Evolutionary conservation across 805 yeast genomes (phyloP).

Genomic region (Torulaspora maleeae): DNA sequence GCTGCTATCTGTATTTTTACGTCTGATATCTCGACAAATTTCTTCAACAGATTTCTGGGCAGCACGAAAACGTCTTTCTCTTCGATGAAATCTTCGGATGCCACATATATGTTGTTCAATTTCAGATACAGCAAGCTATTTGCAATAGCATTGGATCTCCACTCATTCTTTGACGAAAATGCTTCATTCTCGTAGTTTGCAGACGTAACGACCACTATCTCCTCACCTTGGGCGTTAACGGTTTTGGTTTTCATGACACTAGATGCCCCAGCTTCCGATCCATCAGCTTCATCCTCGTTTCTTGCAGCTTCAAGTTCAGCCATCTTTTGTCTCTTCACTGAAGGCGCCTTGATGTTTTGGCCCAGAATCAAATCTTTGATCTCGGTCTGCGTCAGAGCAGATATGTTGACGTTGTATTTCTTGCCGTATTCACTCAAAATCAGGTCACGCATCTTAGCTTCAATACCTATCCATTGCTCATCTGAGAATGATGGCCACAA

Average conservation of each 20-base stretch:
- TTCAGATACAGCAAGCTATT: conserved; percentile 68
- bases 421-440: conserved; percentile 80
- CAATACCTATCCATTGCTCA: conserved; percentile 91
- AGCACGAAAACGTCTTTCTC: conserved; percentile 63
- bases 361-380: conserved; percentile 92
- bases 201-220: conserved; percentile 89
- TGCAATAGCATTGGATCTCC: conserved; percentile 86
- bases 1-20: conserved; percentile 79
- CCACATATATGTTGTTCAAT: conserved; percentile 66
- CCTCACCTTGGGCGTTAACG: conserved; percentile 92
- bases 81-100: conserved; percentile 60
- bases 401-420: conserved; percentile 79
- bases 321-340: conserved; percentile 77
- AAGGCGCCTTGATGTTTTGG: conserved; percentile 88
- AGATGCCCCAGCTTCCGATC: conserved; percentile 45
- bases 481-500: conserved; percentile 88
- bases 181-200: conserved; percentile 79
- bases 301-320: conserved; percentile 60
- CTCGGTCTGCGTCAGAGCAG: conserved; percentile 86
- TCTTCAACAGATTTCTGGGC: conserved; percentile 75
- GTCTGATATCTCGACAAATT: conserved; percentile 77
- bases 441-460: conserved; percentile 80
- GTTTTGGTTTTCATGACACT: conserved; percentile 80
- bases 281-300: conserved; percentile 40
- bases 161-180: conserved; percentile 79